Base-by-base conservation (phyloP, 2,329 filamentous ascomycete genomes). In the Venturia aucupariae region DNA sequence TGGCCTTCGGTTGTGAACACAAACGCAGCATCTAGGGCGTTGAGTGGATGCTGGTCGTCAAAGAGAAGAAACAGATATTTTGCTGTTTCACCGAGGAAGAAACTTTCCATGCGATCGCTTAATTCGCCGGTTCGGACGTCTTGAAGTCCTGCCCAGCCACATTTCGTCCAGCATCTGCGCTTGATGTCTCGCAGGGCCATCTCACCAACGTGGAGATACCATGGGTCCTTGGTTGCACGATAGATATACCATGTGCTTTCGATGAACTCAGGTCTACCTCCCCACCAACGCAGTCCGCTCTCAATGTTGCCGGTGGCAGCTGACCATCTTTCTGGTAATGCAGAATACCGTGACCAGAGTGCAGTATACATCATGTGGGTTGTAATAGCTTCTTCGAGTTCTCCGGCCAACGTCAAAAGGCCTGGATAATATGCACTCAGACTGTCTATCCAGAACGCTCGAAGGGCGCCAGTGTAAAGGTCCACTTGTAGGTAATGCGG, bases 171-270 rank as follows among this genome's bases (percentile, higher is more conserved):
- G 76, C 94, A 99, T 63, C 93, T 85, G 60, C 90, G 83, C 70
- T 89, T 88, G 71, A 99, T 92, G 72, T 99, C 94, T 65, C 86
- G 84, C 64, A 97, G 80, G 0, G 92, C 88, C 94, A 99, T 99
- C 75, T 99, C 94, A 35, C 92, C 94, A 24, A 96, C 90, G 72
- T 97, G 88, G 4, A 97, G 80, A 75, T 97, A 97, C 92, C 93
- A 99, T 0, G 92, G 92, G 74, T 99, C 94, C 70, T 88, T 85
- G 0, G 94, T 97, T 1, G 93, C 92, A 61, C 90, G 88, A 74
- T 95, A 97, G n/a, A 99, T 80, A 72, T 97, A 90, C 76, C 96
- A 99, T 0, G 90, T 96, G 0, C 92, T 97, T 76, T 99, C 94
- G 69, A 97, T 92, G 72, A 97, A 97, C 74, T 99, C 94, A 5